Base-by-base conservation (phyloP, 768 basidiomycete species). In the Saitozyma podzolica region DNA sequence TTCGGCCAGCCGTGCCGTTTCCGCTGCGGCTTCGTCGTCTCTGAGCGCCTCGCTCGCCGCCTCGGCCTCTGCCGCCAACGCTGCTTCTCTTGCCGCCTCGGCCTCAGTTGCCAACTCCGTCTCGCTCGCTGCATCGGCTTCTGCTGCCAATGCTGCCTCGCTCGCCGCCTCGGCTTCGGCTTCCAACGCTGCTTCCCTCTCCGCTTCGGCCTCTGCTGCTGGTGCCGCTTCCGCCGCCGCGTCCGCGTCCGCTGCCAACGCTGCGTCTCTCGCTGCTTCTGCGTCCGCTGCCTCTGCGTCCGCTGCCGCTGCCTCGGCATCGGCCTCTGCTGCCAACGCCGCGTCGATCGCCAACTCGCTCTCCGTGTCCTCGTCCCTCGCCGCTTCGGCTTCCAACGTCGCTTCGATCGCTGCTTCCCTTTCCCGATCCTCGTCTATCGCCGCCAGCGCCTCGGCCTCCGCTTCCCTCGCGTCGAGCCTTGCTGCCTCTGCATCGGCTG, bases 241-340 rank as follows among this genome's bases (percentile, higher is more conserved):
- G 54, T 62, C 39, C 42, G 5, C 40, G 42, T 60, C 59, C 20
- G 41, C 59, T 9, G 43, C 43, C 19, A 20, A 48, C 16, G 17
- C 59, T 7, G 20, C 51, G 14, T 42, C 16, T 2, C 19, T 43
- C 17, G 29, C 58, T 5, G 29, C 29, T 29, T 29, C 29, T 5
- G 29, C 29, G 29, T 29, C 29, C 29, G 29, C 29, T 29, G 29
- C 29, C 29, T 2, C 29, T 29, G 29, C 29, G n/a, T n/a, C 29
- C 29, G 29, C 29, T 29, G 29, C 29, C 29, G 29, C 29, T 29
- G 29, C 29, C 29, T 29, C 29, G 29, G 29, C 29, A 29, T 29
- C 29, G 2, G 5, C 29, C 29, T 29, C 29, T 29, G 29, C 29
- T 29, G 29, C 29, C 29, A 29, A 29, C 29, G 29, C 29, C 29